Base-by-base conservation (phyloP, 2,329 filamentous ascomycete species). In the Alternaria burnsii region DNA sequence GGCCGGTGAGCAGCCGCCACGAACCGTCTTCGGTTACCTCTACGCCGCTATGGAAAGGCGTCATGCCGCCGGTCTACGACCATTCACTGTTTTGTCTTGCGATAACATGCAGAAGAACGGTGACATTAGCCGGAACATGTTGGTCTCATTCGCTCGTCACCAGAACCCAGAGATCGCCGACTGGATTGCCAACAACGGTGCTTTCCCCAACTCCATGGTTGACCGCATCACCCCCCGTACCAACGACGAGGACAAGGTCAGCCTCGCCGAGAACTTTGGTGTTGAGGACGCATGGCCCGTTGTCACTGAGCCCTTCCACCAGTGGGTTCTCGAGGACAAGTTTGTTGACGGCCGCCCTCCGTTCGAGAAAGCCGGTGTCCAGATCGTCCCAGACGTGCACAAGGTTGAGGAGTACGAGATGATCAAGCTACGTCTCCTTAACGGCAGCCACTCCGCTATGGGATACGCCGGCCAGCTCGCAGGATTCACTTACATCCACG, bases 21-120 rank as follows among this genome's bases (percentile, higher is more conserved):
- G 67, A 50, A 73, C 71, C 22, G 66, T 70, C 57, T 73, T 70
- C 26, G 71, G 70, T n/a, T 73, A 70, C 43, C 63, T 73, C 16
- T 69, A 70, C 42, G 63, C 64, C 43, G 71, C 71, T 42, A 63
- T 73, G 58, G 70, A 58, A 34, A 59, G 69, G 34, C 71, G 71
- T 32, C 67, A 69, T 61, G 66, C 66, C 41, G 68, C 71, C 41
- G 71, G 71, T 46, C 54, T 73, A 34, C 66, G 65, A 32, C 71
- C 71, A 10, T 73, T 73, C 58, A 73, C 71, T 24, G 71, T 73
- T 41, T 61, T 73, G 57, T 73, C 71, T 20, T 73, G 71, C 65
- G 71, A 73, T 59, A 73, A 73, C 66, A 71, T 73, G 70, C 68
- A 71, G 64, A 71, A 70, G 62, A 73, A 73, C 55, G 71, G 71